These are phyloP conservation scores for Phalaenopsis equestris DNA, from an alignment of 106 monocot genomes.

Conservation along the genomic window DNA sequence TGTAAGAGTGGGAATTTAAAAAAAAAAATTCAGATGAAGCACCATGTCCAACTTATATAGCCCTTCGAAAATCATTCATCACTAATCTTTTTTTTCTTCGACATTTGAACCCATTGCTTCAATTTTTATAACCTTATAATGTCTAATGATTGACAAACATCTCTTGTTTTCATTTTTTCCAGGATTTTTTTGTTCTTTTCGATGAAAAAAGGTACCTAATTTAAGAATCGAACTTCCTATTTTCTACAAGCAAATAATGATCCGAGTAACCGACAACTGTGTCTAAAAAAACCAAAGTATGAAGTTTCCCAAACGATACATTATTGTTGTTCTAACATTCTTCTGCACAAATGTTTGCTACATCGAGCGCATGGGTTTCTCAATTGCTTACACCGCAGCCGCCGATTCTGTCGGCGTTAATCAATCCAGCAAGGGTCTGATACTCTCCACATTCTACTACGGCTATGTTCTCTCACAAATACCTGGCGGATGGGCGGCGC, in stretches of 20 bases:
- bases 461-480: slow-evolving; percentile 88
- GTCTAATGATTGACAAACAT: background rate
- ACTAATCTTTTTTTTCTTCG: background rate
- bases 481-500: slow-evolving; percentile 89
- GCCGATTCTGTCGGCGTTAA: slow-evolving; percentile 62
- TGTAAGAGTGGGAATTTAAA: background rate
- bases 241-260: background rate
- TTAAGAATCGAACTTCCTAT: background rate
- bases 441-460: slow-evolving; percentile 80
- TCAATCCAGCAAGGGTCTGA: slow-evolving; percentile 84
- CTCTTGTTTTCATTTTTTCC: background rate
- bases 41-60: background rate
- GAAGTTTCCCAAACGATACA: slow-evolving; percentile 54
- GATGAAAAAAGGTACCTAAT: background rate
- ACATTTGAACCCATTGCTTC: background rate
- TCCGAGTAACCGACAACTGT: background rate
- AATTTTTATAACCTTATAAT: background rate
- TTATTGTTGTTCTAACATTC: slow-evolving; percentile 61
- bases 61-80: background rate
- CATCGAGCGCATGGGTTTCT: slow-evolving; percentile 76
- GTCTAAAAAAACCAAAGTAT: background rate
- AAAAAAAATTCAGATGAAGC: background rate
- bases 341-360: slow-evolving; percentile 71
- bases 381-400: slow-evolving; percentile 80
- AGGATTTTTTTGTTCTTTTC: background rate